phyloP scores from a whole-genome alignment of 805 yeast genomes.

The Jamesozyma jinghongensis region DNA sequence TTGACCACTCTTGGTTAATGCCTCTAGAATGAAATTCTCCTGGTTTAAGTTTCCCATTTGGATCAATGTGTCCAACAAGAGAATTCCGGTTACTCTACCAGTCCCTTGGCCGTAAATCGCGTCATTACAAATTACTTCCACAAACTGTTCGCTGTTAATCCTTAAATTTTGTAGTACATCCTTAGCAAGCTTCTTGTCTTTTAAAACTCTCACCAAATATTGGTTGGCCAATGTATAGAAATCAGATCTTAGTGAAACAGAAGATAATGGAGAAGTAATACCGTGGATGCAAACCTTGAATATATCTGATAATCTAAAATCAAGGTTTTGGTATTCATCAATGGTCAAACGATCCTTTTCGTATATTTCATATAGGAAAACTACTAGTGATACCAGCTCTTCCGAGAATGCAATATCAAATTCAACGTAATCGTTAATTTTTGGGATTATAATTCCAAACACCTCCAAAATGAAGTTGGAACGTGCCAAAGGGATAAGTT shows the following conservation, averaged over 20 bases:
- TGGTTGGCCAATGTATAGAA: constrained; percentile 65
- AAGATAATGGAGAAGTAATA: constrained; percentile 57
- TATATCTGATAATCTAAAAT: constrained; percentile 54
- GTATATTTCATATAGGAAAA: constrained; percentile 56
- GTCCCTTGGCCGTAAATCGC: constrained; percentile 72
- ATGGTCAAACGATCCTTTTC: constrained; percentile 36
- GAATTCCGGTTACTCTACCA: constrained; percentile 61
- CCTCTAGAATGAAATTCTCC: constrained; percentile 48
- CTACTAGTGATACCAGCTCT: constrained; percentile 68
- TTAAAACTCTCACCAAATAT: constrained; percentile 46
- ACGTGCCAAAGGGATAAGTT: constrained; percentile 37
- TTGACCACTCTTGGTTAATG: constrained; percentile 56
- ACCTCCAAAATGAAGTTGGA: constrained; percentile 64
- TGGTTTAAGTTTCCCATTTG: constrained; percentile 44
- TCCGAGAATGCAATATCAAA: constrained; percentile 58
- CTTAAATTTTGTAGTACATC: constrained; percentile 48
- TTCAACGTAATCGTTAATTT: constrained; percentile 64
- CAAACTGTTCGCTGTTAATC: constrained; percentile 49
- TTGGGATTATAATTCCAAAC: constrained; percentile 67
- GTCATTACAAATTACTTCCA: constrained; percentile 65
- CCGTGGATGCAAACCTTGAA: constrained; percentile 71
- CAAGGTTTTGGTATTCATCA: constrained; percentile 31
- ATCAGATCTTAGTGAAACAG: constrained; percentile 64
- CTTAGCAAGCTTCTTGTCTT: constrained; percentile 34
- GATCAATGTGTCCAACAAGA: constrained; percentile 61